Evolutionary conservation across 805 yeast species (phyloP).

Genomic region (Ogataea pilisensis): DNA sequence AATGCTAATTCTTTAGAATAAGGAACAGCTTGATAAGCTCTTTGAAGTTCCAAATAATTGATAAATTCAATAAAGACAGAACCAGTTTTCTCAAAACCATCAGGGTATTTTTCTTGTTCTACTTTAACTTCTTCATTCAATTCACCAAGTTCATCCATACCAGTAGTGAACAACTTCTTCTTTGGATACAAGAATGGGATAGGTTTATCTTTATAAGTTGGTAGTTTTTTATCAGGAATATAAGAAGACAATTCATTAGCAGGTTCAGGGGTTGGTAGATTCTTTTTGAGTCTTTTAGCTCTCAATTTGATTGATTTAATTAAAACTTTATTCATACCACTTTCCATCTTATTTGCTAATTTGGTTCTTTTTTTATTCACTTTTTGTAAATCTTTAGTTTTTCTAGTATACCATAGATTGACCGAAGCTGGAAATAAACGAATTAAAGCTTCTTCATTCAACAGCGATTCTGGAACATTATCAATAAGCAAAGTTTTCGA

Average conservation of each 20-base stretch:
- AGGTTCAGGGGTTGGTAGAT: slow-evolving; percentile 50
- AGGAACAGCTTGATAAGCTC: slow-evolving; percentile 80
- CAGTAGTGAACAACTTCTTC: slow-evolving; percentile 78
- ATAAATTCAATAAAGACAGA: slow-evolving; percentile 81
- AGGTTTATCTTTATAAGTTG: slow-evolving; percentile 70
- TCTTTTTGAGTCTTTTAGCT: slow-evolving; percentile 54
- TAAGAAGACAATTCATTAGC: slow-evolving; percentile 56
- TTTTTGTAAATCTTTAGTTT: slow-evolving; percentile 52
- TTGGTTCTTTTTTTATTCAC: slow-evolving; percentile 60
- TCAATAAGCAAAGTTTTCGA: slow-evolving; percentile 72
- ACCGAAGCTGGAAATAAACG: slow-evolving; percentile 60
- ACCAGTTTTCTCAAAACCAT: slow-evolving; percentile 48
- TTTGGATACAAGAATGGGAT: slow-evolving; percentile 72
- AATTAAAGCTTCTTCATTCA: slow-evolving; percentile 46
- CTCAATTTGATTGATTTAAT: slow-evolving; percentile 56
- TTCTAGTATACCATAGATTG: slow-evolving; percentile 60
- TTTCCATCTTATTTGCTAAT: slow-evolving; percentile 58
- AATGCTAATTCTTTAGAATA: slow-evolving; percentile 42
- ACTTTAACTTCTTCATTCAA: slow-evolving; percentile 61
- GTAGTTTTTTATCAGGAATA: slow-evolving; percentile 71
- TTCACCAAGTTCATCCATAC: slow-evolving; percentile 61
- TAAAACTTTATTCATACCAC: slow-evolving; percentile 56
- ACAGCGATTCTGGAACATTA: slow-evolving; percentile 50
- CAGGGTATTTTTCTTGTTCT: slow-evolving; percentile 49
- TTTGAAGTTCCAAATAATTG: slow-evolving; percentile 81